These are phyloP conservation scores for Pyricularia sp. DNA, from an alignment of 2,329 filamentous ascomycete genomes.

Conservation along the genomic window DNA sequence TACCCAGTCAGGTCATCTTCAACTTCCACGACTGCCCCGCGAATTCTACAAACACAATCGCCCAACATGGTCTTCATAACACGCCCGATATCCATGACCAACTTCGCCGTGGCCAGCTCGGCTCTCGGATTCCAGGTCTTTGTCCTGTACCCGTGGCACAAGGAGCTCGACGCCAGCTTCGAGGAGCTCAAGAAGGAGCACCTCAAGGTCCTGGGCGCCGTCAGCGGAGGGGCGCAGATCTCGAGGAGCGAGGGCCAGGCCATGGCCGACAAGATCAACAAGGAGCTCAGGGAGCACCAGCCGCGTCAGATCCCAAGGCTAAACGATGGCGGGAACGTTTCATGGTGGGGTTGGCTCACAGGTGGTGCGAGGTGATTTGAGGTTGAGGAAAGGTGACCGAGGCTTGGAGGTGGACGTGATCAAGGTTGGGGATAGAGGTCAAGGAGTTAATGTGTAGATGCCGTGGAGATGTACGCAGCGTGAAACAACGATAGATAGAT, in stretches of 20 bases:
- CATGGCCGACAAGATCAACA: not conserved
- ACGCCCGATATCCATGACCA: slow-evolving; percentile 46
- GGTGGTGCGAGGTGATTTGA: not conserved
- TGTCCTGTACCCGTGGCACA: slow-evolving; percentile 63
- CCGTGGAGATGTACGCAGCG: not conserved
- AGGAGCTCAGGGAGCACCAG: slow-evolving; percentile 1
- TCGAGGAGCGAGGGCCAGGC: slow-evolving; percentile 2
- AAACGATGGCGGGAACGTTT: not conserved
- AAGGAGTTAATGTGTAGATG: not conserved
- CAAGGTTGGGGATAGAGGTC: not conserved
- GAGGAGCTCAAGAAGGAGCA: slow-evolving; percentile 50
- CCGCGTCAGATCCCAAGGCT: not conserved
- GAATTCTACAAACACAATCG: not conserved
- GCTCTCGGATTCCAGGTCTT: slow-evolving; percentile 60
- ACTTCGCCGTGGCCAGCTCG: slow-evolving; percentile 56
- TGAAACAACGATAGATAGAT: not conserved
- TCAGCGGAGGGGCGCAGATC: not conserved
- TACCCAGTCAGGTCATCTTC: not conserved
- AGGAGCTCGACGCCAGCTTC: slow-evolving; percentile 54
- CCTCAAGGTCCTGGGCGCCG: slow-evolving; percentile 25
- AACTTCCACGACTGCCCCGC: not conserved
- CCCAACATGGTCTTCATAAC: slow-evolving; percentile 19
- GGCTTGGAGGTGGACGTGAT: no score
- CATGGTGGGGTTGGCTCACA: not conserved
- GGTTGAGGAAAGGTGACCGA: not conserved